These are phyloP conservation scores for Fistulifera pelliculosa DNA, from an alignment of 108 stramenopile genomes.

Conservation along the genomic window DNA sequence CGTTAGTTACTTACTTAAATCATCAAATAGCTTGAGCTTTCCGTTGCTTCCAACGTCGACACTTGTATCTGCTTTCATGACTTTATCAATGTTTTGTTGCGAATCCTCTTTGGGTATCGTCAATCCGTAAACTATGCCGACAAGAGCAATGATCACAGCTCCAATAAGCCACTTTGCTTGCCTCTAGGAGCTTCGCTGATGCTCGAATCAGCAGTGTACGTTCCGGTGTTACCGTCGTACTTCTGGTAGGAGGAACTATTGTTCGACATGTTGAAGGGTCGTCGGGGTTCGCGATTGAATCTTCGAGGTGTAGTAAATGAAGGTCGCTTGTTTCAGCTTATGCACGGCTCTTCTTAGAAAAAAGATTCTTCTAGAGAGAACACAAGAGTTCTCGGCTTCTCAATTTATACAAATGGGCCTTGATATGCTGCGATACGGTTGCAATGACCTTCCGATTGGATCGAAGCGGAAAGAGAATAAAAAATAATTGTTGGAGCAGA, in stretches of 20 bases:
- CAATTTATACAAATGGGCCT: too few species aligned
- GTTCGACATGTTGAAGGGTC: slow-evolving; percentile 4
- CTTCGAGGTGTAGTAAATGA: too few species aligned
- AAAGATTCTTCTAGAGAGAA: too few species aligned
- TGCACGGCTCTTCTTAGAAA: too few species aligned
- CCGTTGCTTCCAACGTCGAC: slow-evolving; percentile 21
- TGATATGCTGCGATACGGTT: too few species aligned
- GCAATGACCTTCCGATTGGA: too few species aligned
- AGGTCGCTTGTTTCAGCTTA: too few species aligned
- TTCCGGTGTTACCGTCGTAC: slow-evolving; percentile 1
- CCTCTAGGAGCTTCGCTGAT: neutral
- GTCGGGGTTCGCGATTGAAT: too few species aligned
- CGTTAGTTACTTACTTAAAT: slow-evolving; percentile 23
- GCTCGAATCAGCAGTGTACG: neutral
- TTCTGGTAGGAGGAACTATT: slow-evolving; percentile 1
- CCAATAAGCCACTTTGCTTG: slow-evolving; percentile 3
- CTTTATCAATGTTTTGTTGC: slow-evolving; percentile 1
- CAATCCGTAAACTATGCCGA: slow-evolving; percentile 4
- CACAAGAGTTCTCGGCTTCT: too few species aligned
- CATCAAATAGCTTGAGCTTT: slow-evolving; percentile 44
- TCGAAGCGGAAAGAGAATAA: too few species aligned
- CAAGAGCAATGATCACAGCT: slow-evolving; percentile 1
- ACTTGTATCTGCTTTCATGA: slow-evolving; percentile 12
- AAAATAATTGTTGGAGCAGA: neutral
- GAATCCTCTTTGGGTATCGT: neutral